Percentiles rank a stretch among this genome's conserved stretches.
Evolutionary conservation across 768 basidiomycete genomes (phyloP).

Genomic region (Russula griseocarnosa): DNA sequence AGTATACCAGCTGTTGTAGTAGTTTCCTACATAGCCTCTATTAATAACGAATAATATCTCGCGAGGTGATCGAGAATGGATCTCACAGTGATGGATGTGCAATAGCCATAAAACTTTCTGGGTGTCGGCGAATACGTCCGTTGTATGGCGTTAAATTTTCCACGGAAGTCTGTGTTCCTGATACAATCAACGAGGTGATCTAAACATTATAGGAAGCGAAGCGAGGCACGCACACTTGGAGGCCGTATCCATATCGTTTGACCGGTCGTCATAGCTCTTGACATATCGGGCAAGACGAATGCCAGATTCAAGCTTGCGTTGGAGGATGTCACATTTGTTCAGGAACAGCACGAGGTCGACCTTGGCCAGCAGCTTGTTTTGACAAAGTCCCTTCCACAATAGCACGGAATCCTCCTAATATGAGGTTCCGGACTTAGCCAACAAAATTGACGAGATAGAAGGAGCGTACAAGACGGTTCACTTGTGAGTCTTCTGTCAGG

Average conservation of each 20-base stretch:
- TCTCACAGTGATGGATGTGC: slow-evolving; percentile 67
- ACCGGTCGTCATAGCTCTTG: slow-evolving; percentile 62
- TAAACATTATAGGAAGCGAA: background rate
- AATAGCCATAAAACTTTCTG: slow-evolving; percentile 74
- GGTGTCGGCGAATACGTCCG: slow-evolving; percentile 70
- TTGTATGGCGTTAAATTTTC: slow-evolving; percentile 73
- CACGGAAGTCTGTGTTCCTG: slow-evolving; percentile 49
- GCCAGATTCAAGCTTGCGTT: slow-evolving; percentile 59
- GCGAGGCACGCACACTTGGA: slow-evolving; percentile 52
- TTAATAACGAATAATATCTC: slow-evolving; percentile 1
- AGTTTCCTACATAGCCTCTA: slow-evolving; percentile 46
- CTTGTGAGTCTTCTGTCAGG: slow-evolving; percentile 47
- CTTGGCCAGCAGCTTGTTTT: slow-evolving; percentile 63
- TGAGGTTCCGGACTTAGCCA: background rate
- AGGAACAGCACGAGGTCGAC: slow-evolving; percentile 77
- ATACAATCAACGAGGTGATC: background rate
- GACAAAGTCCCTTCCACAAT: slow-evolving; percentile 69
- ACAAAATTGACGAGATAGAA: background rate
- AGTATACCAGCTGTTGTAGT: slow-evolving; percentile 72
- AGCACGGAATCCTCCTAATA: slow-evolving; percentile 69
- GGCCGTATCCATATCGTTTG: slow-evolving; percentile 65
- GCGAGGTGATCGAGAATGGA: background rate
- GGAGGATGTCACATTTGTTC: slow-evolving; percentile 77
- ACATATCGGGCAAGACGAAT: slow-evolving; percentile 64
- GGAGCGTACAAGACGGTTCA: slow-evolving; percentile 46